Percentiles rank a stretch among this genome's conserved stretches.
These are phyloP conservation scores for Salmacisia buchloeana DNA, from an alignment of 1,284 basidiomycete genomes.

Conservation along the genomic window DNA sequence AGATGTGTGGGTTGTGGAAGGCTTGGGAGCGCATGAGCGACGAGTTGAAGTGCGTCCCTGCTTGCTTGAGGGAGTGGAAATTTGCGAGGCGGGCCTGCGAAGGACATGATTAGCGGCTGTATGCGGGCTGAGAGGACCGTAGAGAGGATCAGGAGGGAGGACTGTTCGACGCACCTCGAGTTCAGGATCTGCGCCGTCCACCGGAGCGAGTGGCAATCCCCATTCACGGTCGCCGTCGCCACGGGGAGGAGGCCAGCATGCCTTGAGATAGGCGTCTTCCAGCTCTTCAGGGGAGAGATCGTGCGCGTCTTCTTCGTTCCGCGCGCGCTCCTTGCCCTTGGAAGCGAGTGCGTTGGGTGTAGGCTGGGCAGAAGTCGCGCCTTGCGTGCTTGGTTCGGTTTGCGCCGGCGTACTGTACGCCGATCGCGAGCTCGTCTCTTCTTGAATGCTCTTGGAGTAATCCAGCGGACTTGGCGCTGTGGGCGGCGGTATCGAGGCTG, in stretches of 20 bases:
- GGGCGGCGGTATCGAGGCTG: no score
- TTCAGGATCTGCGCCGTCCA: neutral
- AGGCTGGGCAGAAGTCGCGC: no score
- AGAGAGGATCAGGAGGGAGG: neutral
- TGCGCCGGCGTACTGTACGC: no score
- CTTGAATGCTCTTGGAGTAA: no score
- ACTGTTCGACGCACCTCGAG: neutral
- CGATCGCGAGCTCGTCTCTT: no score
- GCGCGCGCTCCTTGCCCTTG: constrained; percentile 5
- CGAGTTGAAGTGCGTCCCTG: constrained; percentile 85
- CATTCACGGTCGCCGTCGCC: neutral
- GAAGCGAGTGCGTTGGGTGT: neutral
- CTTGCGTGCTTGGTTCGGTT: no score
- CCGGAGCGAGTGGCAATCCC: neutral
- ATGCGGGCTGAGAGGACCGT: neutral
- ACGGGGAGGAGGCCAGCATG: neutral
- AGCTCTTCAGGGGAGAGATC: neutral
- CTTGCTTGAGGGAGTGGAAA: constrained; percentile 63
- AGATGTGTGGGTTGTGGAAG: constrained; percentile 90
- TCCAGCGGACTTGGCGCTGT: no score
- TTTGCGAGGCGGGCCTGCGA: constrained; percentile 59
- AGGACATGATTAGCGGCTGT: neutral
- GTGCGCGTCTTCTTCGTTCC: neutral
- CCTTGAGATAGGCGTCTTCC: neutral
- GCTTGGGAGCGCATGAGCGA: constrained; percentile 79